Evolutionary conservation across 78 protist species (phyloP), one percentile per base, ranked within the genome.

Genomic region (Paratrimastix pyriformis): DNA sequence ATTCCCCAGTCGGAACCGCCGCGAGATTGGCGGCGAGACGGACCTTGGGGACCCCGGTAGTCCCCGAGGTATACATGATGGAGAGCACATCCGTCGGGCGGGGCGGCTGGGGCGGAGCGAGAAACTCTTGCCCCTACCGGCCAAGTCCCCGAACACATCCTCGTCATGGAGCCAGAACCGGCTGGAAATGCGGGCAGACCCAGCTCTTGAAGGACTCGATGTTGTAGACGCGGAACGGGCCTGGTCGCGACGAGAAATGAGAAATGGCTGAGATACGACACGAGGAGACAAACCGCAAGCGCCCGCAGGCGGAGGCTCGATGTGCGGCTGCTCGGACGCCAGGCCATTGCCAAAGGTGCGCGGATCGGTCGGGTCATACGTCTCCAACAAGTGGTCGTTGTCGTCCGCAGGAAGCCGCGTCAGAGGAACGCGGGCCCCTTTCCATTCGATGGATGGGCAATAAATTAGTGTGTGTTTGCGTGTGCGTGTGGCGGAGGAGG

Each of bases 1-100:
- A n/a, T n/a, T n/a, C n/a, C n/a, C n/a, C n/a, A n/a, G n/a, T n/a
- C n/a, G n/a, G n/a, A n/a, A n/a, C n/a, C n/a, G n/a, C n/a, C n/a
- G n/a, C n/a, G n/a, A n/a, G n/a, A n/a, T n/a, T n/a, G n/a, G n/a
- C n/a, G n/a, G n/a, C n/a, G n/a, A n/a, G n/a, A n/a, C n/a, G n/a
- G n/a, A n/a, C n/a, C 37, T 62, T 62, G 26, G 68, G 68, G 37
- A 21, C 21, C 42, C 68, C 68, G 13, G 68, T 62, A 33, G 68
- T 62, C 15, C 68, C 68, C 29, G 68, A 62, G 26, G 68, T 62
- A 21, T 62, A 62, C 68, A 62, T 62, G 68, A 62, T 62, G 18
- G 39, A 26, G 42, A 62, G 13, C 29, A 62, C 68, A 62, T 62
- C 68, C 15, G 15, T 21, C 24, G 39, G 68, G 11, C 18, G 15